Conservation (phyloP, 2,329 filamentous ascomycete species). For the Calonectria multiphialidica region DNA sequence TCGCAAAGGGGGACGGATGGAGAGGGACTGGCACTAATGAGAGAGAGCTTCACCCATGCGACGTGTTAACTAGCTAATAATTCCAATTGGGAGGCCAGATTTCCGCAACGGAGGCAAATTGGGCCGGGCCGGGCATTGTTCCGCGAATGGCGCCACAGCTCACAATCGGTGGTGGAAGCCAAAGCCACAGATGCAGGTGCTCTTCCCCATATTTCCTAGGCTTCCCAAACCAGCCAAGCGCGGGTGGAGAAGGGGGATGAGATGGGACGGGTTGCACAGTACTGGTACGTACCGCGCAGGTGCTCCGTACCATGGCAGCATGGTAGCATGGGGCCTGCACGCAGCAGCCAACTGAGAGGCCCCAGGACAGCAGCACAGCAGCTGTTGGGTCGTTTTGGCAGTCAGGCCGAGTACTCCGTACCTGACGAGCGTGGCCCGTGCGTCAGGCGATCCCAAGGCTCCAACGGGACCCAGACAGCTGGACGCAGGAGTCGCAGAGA, state of each 20-base stretch:
- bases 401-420: conserved; percentile 6
- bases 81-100: conserved; percentile 27
- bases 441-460: conserved; percentile 8
- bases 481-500: not conserved
- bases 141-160: not conserved
- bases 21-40: conserved; percentile 9
- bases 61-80: conserved; percentile 24
- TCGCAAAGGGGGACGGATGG: conserved; percentile 20
- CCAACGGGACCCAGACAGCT: not conserved
- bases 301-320: too few species aligned
- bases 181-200: not conserved
- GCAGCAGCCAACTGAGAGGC: not conserved
- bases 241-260: not conserved
- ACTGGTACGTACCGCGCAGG: not conserved
- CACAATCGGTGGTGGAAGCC: too few species aligned
- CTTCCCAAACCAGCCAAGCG: not conserved
- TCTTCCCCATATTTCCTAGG: not conserved
- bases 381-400: not conserved
- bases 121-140: conserved; percentile 9
- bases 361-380: not conserved
- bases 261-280: not conserved
- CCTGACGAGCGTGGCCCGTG: conserved; percentile 5
- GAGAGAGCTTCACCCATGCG: conserved; percentile 21
- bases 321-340: not conserved
- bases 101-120: conserved; percentile 6